These are phyloP conservation scores for Pseudogymnoascus sp. DNA, from an alignment of 2,329 filamentous ascomycete species.

Conservation along the genomic window DNA sequence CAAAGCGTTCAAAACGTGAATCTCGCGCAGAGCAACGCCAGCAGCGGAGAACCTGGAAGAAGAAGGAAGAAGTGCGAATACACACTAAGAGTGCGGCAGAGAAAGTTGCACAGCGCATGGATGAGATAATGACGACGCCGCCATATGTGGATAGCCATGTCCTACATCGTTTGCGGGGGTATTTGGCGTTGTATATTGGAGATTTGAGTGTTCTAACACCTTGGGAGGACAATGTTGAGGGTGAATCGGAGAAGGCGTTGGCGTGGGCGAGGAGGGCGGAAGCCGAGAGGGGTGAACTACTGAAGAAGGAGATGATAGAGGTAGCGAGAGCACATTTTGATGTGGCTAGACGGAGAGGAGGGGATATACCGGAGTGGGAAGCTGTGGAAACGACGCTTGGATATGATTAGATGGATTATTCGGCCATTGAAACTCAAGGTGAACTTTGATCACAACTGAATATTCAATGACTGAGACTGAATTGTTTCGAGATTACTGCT, in stretches of 20 bases:
- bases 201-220: slow-evolving; percentile 50
- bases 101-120: slow-evolving; percentile 61
- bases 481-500: no score
- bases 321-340: slow-evolving; percentile 34
- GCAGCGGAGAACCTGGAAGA: slow-evolving; percentile 19
- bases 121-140: slow-evolving; percentile 59
- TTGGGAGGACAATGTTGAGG: slow-evolving; percentile 15
- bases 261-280: slow-evolving; percentile 20
- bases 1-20: slow-evolving; percentile 12
- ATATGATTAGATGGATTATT: background rate
- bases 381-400: background rate
- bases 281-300: slow-evolving; percentile 19
- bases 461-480: no score
- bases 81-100: slow-evolving; percentile 40
- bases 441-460: background rate
- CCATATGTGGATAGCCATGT: slow-evolving; percentile 63
- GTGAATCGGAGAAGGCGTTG: slow-evolving; percentile 11
- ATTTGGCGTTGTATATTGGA: slow-evolving; percentile 67
- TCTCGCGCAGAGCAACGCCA: slow-evolving; percentile 11
- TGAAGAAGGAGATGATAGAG: slow-evolving; percentile 28
- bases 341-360: slow-evolving; percentile 27
- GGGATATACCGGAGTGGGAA: slow-evolving; percentile 5
- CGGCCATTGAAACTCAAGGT: no score
- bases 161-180: slow-evolving; percentile 64
- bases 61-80: slow-evolving; percentile 25